phyloP scores from a whole-genome alignment of 2,329 filamentous ascomycete species.

The Alternaria postmessia region DNA sequence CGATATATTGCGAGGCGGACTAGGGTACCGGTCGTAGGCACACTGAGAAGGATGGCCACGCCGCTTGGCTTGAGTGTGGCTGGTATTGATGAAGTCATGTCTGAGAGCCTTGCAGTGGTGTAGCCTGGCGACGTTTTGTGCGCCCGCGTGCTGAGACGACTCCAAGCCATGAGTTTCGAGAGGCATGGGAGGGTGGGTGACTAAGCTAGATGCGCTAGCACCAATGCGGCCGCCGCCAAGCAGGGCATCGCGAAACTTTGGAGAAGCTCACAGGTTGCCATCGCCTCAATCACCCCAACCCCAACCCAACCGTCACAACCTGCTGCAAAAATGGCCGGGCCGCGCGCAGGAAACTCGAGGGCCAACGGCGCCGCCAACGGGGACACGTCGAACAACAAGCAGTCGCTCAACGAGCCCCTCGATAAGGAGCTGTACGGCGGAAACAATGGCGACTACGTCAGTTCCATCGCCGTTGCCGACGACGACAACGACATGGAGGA shows the following conservation, averaged over 20 bases:
- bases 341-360: slow-evolving; percentile 69
- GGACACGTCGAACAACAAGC: slow-evolving; percentile 86
- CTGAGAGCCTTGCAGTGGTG: slow-evolving; percentile 2
- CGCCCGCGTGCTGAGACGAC: background rate
- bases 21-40: slow-evolving; percentile 5
- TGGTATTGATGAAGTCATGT: background rate
- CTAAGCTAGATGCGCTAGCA: slow-evolving; percentile 17
- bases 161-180: slow-evolving; percentile 6
- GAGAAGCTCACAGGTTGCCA: slow-evolving; percentile 16
- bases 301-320: slow-evolving; percentile 24
- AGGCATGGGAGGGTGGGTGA: background rate
- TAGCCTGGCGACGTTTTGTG: background rate
- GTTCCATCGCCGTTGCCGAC: slow-evolving; percentile 81
- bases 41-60: slow-evolving; percentile 1
- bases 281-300: slow-evolving; percentile 22
- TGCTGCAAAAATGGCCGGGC: slow-evolving; percentile 47
- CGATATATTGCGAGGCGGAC: slow-evolving; percentile 10
- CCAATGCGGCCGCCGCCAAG: slow-evolving; percentile 18
- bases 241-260: slow-evolving; percentile 22
- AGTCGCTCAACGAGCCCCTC: slow-evolving; percentile 86
- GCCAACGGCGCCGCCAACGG: slow-evolving; percentile 79
- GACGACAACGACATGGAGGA: slow-evolving; percentile 82
- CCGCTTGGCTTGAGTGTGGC: background rate
- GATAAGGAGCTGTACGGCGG: slow-evolving; percentile 85
- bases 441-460: slow-evolving; percentile 82